Evolutionary conservation across 1,284 basidiomycete species (phyloP), one percentile per base, ranked within the genome.

Genomic region (Cryptococcus sp.): DNA sequence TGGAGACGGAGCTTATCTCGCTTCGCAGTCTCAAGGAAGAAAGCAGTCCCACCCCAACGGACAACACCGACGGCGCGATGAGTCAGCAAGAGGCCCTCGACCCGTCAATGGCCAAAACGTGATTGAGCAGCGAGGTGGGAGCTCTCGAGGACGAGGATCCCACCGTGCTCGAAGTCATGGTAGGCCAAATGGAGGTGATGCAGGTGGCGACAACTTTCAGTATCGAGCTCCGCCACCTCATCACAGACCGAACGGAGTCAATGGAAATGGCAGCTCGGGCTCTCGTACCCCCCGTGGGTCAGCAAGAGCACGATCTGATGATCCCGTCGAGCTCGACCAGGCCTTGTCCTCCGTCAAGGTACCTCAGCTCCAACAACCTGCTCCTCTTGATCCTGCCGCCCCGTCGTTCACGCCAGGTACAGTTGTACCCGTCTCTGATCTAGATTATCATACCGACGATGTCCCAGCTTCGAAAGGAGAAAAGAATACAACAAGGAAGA

Each of bases 1-100:
- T 10, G 70, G 70, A 7, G 68, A 72, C 47, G 70, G 70, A 5
- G 67, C 67, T 15, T 71, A 63, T 49, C 60, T 70, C 15, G 55
- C 59, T 40, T 11, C 38, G 20, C 52, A 52, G 22, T 26, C 16
- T 46, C 16, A 46, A 34, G 29, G 29, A 13, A 34, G 29, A 34
- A 34, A 34, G 29, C 29, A 34, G 29, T 34, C 13, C 29, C 29
- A 34, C 29, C 29, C 29, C 29, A 34, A 10, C 29, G 29, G 29
- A 16, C n/a, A 16, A 22, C 2, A 46, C 26, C 22, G 45, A 26
- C 45, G 26, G 22, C 19, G 45, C 15, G 45, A 46, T 46, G 26
- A 46, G 22, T 46, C 26, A 46, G 22, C 45, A 22, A 22, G 26
- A 23, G 22, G 45, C 22, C 19, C 45, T 22, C 45, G 26, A 46